Base-by-base conservation (phyloP, 805 yeast genomes). In the Hanseniaspora mollemarum region DNA sequence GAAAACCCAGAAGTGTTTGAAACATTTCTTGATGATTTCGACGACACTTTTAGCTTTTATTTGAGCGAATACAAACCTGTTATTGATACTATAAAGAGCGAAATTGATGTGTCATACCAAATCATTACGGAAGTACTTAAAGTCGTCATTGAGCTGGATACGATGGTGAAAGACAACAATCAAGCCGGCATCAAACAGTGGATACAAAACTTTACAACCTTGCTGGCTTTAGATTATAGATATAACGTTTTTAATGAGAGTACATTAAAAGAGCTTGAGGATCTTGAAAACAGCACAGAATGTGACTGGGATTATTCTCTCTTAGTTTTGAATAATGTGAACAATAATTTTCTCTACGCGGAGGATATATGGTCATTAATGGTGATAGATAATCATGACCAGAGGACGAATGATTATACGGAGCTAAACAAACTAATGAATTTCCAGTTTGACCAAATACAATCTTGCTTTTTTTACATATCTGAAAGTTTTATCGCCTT, bases 191-290 rank as follows among this genome's bases (percentile, higher is more conserved):
- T 48, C 2, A 40, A 40, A 21, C 21, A 15, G 7, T 48, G 51
- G 51, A 13, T 40, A 6, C 18, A 22, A 8, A 40, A 48, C 7
- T 48, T 48, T 40, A 48, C 51, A n/a, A 48, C 43, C 13, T 18
- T 48, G 5, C 13, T 48, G 21, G 15, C 43, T 6, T 37, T 40
- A 15, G 51, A 48, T 26, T 48, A 48, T 18, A 48, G 33, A n/a
- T 19, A 37, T 15, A 48, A 40, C 3, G 35, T 19, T 18, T 32
- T 25, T 15, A 28, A 39, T 12, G 35, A 28, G 9, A 41, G 33
- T 3, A 32, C 26, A 12, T 15, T 24, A 10, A 6, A 12, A 7
- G 45, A 39, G 19, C 41, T 40, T 29, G 13, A 39, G 10, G 21
- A 25, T 12, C n/a, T 48, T 25, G 21, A 28, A 33, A 21, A 18